Evolutionary conservation across 75 land plant species (phyloP), one percentile per base, ranked within the genome.

Genomic region (Larix kaempferi): DNA sequence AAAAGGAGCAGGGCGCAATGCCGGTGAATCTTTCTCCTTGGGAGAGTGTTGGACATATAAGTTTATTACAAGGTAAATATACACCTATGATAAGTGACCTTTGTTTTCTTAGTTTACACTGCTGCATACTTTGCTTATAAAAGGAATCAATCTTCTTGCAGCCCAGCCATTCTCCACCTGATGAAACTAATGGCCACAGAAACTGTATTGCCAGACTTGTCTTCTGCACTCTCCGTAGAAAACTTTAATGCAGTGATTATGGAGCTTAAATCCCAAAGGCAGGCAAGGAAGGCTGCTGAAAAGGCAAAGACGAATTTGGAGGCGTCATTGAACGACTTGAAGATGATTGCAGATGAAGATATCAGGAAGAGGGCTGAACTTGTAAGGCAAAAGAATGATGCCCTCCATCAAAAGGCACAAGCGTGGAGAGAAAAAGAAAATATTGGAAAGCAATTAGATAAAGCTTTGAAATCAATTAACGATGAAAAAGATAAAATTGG

Each of bases 191-290:
- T 78, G 39, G 57, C 52, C 65, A 84, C 73, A 59, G 35, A 1
- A 19, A 7, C 2, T 29, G 7, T 69, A 17, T 69, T 10, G 17
- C 21, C 35, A 17, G 2, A 56, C 22, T 81, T 22, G 7, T 56
- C 8, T 4, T 63, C 81, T 0, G 58, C 73, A 21, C 52, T 80
- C 0, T 71, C 85, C 29, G 27, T 66, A 29, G 88, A 82, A 63
- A 74, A 78, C 78, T 75, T 82, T 35, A 81, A 81, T 23, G 78
- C 82, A 44, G 25, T 83, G n/a, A 75, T 85, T 0, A 78, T 85
- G 54, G 93, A 95, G 84, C 93, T 91, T 57, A 91, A 93, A 59
- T 78, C 80, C 22, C 89, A 95, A 84, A 77, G 87, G 76, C 77
- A 71, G 22, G 87, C 88, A 4, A 87, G 91, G 37, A 79, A 82